Percentiles rank a stretch among this genome's conserved stretches.
Conservation (phyloP, 148 eudicot species). For the Rhododendron molle region DNA sequence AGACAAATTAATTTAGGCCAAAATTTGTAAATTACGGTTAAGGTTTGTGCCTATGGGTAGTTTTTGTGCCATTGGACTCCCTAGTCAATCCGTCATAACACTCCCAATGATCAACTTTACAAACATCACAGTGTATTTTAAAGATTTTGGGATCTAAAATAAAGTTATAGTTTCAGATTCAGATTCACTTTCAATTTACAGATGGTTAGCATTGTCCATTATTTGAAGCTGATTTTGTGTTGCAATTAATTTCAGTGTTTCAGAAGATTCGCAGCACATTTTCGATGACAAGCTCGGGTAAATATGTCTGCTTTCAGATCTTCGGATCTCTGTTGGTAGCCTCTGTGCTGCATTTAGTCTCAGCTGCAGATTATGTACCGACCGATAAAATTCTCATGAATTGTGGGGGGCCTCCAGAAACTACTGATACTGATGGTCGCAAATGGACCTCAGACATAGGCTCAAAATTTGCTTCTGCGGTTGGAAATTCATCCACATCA, state of each 20-base stretch:
- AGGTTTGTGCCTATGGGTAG: neutral
- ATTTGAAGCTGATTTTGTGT: neutral
- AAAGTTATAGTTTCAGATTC: no score
- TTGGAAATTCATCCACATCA: slow-evolving; percentile 35
- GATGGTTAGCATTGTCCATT: neutral
- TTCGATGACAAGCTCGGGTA: slow-evolving; percentile 39
- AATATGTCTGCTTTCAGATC: slow-evolving; percentile 7
- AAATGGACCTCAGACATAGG: slow-evolving; percentile 65
- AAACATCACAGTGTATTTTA: neutral
- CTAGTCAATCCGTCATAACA: neutral
- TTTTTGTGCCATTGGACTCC: neutral
- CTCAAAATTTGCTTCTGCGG: slow-evolving; percentile 45
- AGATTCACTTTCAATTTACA: neutral
- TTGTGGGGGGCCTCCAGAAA: slow-evolving; percentile 57
- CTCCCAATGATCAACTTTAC: neutral
- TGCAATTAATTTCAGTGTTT: slow-evolving; percentile 1
- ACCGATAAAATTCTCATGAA: slow-evolving; percentile 53
- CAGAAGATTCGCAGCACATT: neutral
- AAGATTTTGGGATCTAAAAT: neutral
- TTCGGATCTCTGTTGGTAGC: slow-evolving; percentile 26
- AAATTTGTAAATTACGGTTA: neutral
- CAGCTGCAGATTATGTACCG: slow-evolving; percentile 60
- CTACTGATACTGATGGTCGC: slow-evolving; percentile 55
- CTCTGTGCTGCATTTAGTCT: slow-evolving; percentile 18
- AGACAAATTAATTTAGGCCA: neutral